Evolutionary conservation across 2,329 filamentous ascomycete genomes (phyloP).

Genomic region (Arachnomyces sp.): DNA sequence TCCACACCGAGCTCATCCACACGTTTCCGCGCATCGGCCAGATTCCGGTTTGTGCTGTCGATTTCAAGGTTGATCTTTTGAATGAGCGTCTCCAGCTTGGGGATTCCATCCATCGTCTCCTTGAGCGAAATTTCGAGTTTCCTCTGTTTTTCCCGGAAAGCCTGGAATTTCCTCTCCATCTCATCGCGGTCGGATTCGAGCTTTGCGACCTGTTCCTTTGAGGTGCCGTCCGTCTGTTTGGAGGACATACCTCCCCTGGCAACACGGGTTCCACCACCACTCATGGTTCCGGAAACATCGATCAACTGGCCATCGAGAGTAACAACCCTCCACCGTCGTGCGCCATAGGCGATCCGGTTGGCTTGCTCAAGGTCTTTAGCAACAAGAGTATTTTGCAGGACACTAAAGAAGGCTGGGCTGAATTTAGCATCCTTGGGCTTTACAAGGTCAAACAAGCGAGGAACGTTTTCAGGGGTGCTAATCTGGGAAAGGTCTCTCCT

Average conservation of each 20-base stretch:
- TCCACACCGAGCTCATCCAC: slow-evolving; percentile 77
- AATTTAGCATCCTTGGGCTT: slow-evolving; percentile 82
- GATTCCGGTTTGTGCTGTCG: slow-evolving; percentile 75
- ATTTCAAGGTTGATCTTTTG: slow-evolving; percentile 86
- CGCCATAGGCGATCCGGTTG: slow-evolving; percentile 92
- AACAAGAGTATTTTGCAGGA: slow-evolving; percentile 89
- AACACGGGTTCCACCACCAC: slow-evolving; percentile 83
- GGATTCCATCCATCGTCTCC: slow-evolving; percentile 67
- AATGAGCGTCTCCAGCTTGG: slow-evolving; percentile 76
- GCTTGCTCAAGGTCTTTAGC: slow-evolving; percentile 90
- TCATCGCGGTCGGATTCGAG: slow-evolving; percentile 79
- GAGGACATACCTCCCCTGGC: slow-evolving; percentile 95
- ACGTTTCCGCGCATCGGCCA: slow-evolving; percentile 73
- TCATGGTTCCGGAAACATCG: slow-evolving; percentile 98
- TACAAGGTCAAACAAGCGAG: slow-evolving; percentile 85
- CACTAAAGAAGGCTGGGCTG: slow-evolving; percentile 85
- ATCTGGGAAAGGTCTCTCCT: slow-evolving; percentile 69
- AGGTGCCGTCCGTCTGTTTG: slow-evolving; percentile 78
- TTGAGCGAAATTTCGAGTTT: slow-evolving; percentile 67
- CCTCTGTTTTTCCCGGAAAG: slow-evolving; percentile 76
- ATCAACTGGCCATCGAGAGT: slow-evolving; percentile 93
- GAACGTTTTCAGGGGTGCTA: slow-evolving; percentile 83
- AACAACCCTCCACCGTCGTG: slow-evolving; percentile 89
- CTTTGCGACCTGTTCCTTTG: slow-evolving; percentile 79
- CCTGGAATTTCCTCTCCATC: slow-evolving; percentile 71